Evolutionary conservation across 2,329 filamentous ascomycete species (phyloP), one percentile per base, ranked within the genome.

Genomic region (Decorospora gaudefroyi): DNA sequence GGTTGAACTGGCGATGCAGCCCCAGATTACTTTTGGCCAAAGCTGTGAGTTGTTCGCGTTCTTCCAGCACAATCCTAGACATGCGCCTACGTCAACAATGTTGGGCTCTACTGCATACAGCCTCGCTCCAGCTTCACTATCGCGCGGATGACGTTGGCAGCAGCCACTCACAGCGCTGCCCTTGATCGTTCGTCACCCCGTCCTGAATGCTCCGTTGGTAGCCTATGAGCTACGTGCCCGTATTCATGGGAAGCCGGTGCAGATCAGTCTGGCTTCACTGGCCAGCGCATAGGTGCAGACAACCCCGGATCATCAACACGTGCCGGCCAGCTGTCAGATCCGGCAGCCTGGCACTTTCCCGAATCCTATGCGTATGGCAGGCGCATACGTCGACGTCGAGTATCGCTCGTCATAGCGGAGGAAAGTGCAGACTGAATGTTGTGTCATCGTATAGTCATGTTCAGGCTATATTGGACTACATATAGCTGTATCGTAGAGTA

Each of bases 231-330:
- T 51, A 45, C 52, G 22, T 54, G 60, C 51, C 68, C 68, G 59
- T 49, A 37, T 50, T 57, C 51, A 49, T 55, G 68, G 68, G 51
- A 59, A 43, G 46, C 34, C 26, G 32, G n/a, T 51, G 55, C 44
- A 55, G 49, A 54, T 33, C 23, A 50, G 47, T 53, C 44, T 49
- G 37, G 38, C 31, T 35, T 28, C 28, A 43, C 49, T 55, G 49
- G 67, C 64, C 68, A 71, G 55, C 68, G 60, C 67, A 71, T 68
- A 62, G n/a, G 49, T 63, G 66, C 68, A 69, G 64, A 33, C 11
- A 34, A 13, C 18, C 27, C 37, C 23, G 27, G 26, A 25, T 25
- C 30, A 9, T 3, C 21, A 44, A 36, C 31, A 50, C 37, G 39
- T 40, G 37, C 27, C 26, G 35, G 39, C 33, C 33, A 37, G 32